These are phyloP conservation scores for Xylaria sp. DNA, from an alignment of 2,329 filamentous ascomycete species.

Conservation along the genomic window DNA sequence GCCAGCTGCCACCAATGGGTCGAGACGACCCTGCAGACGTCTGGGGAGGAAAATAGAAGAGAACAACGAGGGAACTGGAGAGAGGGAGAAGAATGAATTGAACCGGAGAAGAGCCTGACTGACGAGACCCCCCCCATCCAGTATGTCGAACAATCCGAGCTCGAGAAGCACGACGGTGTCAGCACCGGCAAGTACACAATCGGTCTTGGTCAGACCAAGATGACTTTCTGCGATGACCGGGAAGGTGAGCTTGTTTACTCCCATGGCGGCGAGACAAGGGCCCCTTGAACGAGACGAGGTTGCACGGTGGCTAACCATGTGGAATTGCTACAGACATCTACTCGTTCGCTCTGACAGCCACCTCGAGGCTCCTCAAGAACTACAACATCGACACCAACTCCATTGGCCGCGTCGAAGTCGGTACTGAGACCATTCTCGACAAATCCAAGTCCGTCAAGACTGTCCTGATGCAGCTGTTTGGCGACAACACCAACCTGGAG, in stretches of 20 bases:
- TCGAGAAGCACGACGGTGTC: slow-evolving; percentile 89
- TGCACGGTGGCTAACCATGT: slow-evolving; percentile 18
- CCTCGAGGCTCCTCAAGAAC: slow-evolving; percentile 81
- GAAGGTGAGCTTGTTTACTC: slow-evolving; percentile 69
- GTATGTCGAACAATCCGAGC: slow-evolving; percentile 85
- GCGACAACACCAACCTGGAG: slow-evolving; percentile 85
- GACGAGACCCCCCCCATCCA: slow-evolving; percentile 50
- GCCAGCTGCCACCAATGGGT: slow-evolving; percentile 20
- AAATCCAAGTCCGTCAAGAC: slow-evolving; percentile 94
- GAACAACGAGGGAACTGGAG: background rate
- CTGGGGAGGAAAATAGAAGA: no score
- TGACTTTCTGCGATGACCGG: slow-evolving; percentile 91
- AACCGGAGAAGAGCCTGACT: slow-evolving; percentile 29
- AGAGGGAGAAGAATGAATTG: background rate
- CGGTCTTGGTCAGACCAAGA: slow-evolving; percentile 89
- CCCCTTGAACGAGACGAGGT: background rate
- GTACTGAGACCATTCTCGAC: slow-evolving; percentile 86
- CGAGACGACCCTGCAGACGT: slow-evolving; percentile 8
- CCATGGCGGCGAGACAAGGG: background rate
- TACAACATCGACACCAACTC: slow-evolving; percentile 83
- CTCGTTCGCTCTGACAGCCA: slow-evolving; percentile 81
- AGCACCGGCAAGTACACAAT: slow-evolving; percentile 88
- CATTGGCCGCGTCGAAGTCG: slow-evolving; percentile 84
- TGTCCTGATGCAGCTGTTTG: slow-evolving; percentile 86
- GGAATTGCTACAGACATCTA: slow-evolving; percentile 75